These are phyloP conservation scores for Nyssa sinensis DNA, from an alignment of 148 eudicot species.

Conservation along the genomic window DNA sequence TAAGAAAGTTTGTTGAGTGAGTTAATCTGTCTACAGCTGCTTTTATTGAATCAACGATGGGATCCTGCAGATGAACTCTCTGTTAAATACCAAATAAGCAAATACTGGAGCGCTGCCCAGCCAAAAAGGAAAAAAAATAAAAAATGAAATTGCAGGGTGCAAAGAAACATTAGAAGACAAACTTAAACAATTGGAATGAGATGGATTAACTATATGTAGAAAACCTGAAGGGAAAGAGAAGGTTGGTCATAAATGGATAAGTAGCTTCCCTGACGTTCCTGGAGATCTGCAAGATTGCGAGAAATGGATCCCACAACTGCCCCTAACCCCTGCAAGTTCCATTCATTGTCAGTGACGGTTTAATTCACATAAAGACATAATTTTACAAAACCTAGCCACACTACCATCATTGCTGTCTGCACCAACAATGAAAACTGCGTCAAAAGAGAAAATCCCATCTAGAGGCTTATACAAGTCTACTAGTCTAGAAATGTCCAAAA, in stretches of 20 bases:
- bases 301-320: conserved; percentile 93
- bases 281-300: conserved; percentile 85
- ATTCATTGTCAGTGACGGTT: conserved; percentile 7
- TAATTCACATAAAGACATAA: neutral
- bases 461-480: neutral
- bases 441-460: neutral
- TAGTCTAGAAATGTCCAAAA: no score
- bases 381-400: neutral
- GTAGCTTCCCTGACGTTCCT: conserved; percentile 83
- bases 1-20: conserved; percentile 70
- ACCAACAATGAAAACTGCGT: neutral
- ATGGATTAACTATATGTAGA: neutral
- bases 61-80: conserved; percentile 54
- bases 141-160: neutral
- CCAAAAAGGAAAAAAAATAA: neutral
- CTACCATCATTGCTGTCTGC: neutral
- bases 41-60: conserved; percentile 61
- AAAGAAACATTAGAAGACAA: neutral
- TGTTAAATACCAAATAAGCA: neutral
- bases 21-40: conserved; percentile 65
- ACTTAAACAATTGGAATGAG: neutral
- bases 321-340: conserved; percentile 70
- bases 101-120: neutral
- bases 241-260: conserved; percentile 84
- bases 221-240: conserved; percentile 64